Conservation (phyloP, 257 asterid genomes). For the Solanum peruvianum region DNA sequence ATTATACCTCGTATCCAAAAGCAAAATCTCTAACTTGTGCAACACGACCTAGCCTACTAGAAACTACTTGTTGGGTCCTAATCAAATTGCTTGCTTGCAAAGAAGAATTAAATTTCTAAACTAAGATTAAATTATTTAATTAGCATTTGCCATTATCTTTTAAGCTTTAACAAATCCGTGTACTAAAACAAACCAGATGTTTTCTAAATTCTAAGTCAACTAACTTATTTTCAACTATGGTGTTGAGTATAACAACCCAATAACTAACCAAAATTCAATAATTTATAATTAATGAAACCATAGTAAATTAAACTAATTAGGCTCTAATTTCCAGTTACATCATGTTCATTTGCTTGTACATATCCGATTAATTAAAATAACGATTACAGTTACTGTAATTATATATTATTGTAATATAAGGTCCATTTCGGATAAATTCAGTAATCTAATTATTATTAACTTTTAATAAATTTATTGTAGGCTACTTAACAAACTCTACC, state of each 20-base stretch:
- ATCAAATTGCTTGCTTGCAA: neutral
- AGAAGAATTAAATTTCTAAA: neutral
- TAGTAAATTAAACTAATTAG: neutral
- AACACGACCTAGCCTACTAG: neutral
- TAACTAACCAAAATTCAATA: neutral
- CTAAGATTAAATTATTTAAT: neutral
- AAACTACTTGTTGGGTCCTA: neutral
- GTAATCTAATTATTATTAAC: neutral
- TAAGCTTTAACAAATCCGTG: neutral
- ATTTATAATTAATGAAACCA: neutral
- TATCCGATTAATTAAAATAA: neutral
- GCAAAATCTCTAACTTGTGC: neutral
- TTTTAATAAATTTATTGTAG: neutral
- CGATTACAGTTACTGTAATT: neutral
- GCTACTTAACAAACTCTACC: neutral
- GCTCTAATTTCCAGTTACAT: neutral
- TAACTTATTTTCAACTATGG: neutral
- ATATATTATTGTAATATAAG: neutral
- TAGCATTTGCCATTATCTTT: neutral
- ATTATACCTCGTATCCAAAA: neutral
- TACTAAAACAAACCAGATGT: neutral
- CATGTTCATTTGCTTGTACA: neutral
- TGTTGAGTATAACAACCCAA: neutral
- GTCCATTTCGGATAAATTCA: neutral
- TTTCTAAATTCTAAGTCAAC: neutral